phyloP scores from a whole-genome alignment of 176 grass and related monocot species.

The Rhipidocladum racemiflorum region DNA sequence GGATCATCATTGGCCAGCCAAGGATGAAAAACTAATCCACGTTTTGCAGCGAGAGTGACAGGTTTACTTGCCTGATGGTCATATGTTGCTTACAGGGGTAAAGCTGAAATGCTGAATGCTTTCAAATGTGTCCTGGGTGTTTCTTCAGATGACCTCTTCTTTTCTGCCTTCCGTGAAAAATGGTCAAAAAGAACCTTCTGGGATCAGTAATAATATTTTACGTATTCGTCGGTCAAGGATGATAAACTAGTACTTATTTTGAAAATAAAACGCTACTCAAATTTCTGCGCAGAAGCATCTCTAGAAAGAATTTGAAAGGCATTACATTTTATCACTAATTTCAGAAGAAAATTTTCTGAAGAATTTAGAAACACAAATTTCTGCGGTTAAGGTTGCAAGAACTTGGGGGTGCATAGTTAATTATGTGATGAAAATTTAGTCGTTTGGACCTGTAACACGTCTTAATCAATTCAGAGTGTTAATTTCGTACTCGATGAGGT shows the following conservation, averaged over 20 bases:
- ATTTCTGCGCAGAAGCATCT: not conserved
- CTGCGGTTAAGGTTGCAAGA: not conserved
- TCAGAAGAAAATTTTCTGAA: not conserved
- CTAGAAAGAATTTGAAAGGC: not conserved
- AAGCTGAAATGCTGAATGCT: not conserved
- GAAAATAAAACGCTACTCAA: not conserved
- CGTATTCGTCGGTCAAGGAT: not conserved
- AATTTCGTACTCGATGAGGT: not conserved
- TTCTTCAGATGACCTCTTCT: not conserved
- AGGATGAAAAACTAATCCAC: not conserved
- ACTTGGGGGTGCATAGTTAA: not conserved
- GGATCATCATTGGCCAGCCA: not conserved
- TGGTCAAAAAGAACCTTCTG: conserved; percentile 6
- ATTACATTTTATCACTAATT: not conserved
- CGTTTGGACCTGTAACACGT: not conserved
- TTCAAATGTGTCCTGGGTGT: not conserved
- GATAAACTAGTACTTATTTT: not conserved
- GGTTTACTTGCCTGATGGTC: not conserved
- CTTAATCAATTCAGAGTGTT: not conserved
- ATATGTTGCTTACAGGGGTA: not conserved
- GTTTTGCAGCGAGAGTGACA: not conserved
- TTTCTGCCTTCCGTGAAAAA: not conserved
- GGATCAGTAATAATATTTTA: not conserved
- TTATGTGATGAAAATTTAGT: not conserved
- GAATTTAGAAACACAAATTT: not conserved